These are phyloP conservation scores for Trichoderma arundinaceum DNA, from an alignment of 2,329 filamentous ascomycete genomes.

Conservation along the genomic window DNA sequence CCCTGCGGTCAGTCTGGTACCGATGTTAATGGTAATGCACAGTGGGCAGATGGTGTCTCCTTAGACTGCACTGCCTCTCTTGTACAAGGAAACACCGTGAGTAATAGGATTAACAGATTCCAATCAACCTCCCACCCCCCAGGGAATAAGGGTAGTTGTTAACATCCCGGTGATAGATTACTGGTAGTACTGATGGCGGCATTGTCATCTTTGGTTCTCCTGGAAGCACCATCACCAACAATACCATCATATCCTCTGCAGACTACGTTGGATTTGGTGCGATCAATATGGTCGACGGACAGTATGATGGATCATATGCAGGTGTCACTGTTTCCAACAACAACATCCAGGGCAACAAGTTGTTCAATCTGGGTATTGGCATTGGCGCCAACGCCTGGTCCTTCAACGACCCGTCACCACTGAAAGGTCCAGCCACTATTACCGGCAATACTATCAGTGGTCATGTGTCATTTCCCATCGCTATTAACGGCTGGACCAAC, in stretches of 20 bases:
- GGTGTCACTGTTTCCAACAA: conserved; percentile 37
- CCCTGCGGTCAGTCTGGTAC: conserved; percentile 38
- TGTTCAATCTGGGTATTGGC: conserved; percentile 39
- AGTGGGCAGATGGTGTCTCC: conserved; percentile 39
- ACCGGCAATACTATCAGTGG: conserved; percentile 36
- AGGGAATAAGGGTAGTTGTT: background rate
- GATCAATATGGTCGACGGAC: conserved; percentile 39
- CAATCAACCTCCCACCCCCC: too few species aligned
- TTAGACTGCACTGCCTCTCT: conserved; percentile 37
- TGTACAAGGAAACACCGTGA: conserved; percentile 36
- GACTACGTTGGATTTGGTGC: conserved; percentile 38
- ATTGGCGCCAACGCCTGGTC: conserved; percentile 39
- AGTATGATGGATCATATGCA: conserved; percentile 37
- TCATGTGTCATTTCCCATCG: conserved; percentile 37
- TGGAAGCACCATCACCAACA: conserved; percentile 35
- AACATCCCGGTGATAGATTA: conserved; percentile 32
- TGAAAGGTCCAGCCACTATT: conserved; percentile 35
- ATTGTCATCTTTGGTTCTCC: conserved; percentile 40
- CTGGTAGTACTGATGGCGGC: conserved; percentile 37
- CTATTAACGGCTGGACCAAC: conserved; percentile 38
- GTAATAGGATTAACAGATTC: background rate
- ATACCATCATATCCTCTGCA: conserved; percentile 37
- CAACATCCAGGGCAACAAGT: conserved; percentile 34
- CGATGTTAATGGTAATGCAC: conserved; percentile 34
- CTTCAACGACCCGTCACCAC: conserved; percentile 33